phyloP scores from a whole-genome alignment of 1,284 basidiomycete species.

The Cutaneotrichosporon sp. region DNA sequence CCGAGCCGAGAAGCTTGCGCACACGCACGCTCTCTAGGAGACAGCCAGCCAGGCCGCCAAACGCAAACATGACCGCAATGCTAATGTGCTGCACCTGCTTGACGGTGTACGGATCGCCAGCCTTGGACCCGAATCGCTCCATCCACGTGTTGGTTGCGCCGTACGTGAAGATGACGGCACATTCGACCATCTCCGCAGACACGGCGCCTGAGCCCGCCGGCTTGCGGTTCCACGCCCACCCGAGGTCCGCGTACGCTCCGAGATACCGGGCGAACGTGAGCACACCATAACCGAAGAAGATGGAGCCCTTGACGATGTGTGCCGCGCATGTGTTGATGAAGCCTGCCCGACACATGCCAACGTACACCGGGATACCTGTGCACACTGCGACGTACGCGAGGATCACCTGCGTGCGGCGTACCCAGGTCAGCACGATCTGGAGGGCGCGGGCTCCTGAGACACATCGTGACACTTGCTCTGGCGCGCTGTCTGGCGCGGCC shows the following conservation, averaged over 20 bases:
- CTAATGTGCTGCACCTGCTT: constrained; percentile 94
- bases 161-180: constrained; percentile 80
- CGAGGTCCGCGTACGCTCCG: constrained; percentile 79
- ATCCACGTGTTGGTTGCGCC: constrained; percentile 94
- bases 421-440: constrained; percentile 38
- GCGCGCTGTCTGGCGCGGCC: not conserved
- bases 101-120: constrained; percentile 82
- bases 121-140: constrained; percentile 81
- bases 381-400: constrained; percentile 44
- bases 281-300: constrained; percentile 89
- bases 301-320: constrained; percentile 88
- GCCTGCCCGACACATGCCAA: constrained; percentile 51
- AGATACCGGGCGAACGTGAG: constrained; percentile 87
- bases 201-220: constrained; percentile 50
- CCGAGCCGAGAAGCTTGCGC: constrained; percentile 54
- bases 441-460: constrained; percentile 12
- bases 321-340: constrained; percentile 82
- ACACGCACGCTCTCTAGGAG: constrained; percentile 76
- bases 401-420: constrained; percentile 42
- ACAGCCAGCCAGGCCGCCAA: constrained; percentile 86
- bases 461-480: not conserved
- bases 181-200: constrained; percentile 86
- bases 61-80: constrained; percentile 87
- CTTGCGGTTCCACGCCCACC: constrained; percentile 89
- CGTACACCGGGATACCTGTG: constrained; percentile 39